A percentile compares a stretch with the other conserved stretches of the same genome.
These are phyloP conservation scores for Diaporthe ampelina DNA, from an alignment of 2,329 filamentous ascomycete genomes.

Conservation along the genomic window DNA sequence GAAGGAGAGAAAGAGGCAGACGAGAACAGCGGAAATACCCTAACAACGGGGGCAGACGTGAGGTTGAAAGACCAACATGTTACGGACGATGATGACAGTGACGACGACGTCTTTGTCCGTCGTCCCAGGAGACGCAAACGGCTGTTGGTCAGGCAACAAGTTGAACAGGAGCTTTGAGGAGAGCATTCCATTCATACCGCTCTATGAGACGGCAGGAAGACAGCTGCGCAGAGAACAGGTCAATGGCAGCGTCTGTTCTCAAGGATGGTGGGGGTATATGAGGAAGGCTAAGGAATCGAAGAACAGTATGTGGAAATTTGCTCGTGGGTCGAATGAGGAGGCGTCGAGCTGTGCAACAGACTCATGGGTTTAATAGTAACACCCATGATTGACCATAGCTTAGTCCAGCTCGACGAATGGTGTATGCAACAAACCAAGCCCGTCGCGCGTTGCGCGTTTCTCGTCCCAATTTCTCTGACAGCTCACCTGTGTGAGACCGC, in stretches of 20 bases:
- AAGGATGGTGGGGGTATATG: neutral
- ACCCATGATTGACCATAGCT: conserved; percentile 2
- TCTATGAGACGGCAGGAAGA: too few relatives aligned
- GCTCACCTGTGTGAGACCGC: neutral
- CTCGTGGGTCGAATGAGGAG: neutral
- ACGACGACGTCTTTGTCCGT: conserved; percentile 11
- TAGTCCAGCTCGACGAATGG: neutral
- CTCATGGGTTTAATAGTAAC: neutral
- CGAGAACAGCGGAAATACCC: neutral
- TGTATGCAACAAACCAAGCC: neutral
- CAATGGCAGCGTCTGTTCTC: neutral
- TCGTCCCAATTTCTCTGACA: too few relatives aligned
- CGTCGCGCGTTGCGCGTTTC: neutral
- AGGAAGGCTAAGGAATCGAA: neutral
- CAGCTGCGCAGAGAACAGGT: neutral
- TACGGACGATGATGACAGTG: neutral
- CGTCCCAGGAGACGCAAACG: neutral
- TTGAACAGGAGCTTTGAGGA: neutral
- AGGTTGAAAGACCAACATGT: neutral
- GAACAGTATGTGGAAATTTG: neutral
- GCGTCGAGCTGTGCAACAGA: neutral
- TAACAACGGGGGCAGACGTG: neutral
- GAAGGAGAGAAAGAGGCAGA: neutral
- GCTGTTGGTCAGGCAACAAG: neutral
- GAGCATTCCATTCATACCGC: neutral